Percentiles rank a stretch among this genome's conserved stretches.
These are phyloP conservation scores for Naegleria fowleri DNA, from an alignment of 208 protist genomes.

Conservation along the genomic window DNA sequence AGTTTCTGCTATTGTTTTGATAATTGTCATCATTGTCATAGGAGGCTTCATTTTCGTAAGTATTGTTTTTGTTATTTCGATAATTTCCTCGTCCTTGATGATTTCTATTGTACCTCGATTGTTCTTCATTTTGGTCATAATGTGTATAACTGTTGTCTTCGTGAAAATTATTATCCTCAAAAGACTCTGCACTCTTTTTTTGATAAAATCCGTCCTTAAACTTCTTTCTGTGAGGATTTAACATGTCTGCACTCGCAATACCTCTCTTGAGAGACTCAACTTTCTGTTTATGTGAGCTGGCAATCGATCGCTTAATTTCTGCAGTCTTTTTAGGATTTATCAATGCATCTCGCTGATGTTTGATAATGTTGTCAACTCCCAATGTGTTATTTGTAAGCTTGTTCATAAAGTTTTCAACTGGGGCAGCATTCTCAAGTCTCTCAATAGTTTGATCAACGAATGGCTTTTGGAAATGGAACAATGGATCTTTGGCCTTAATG, in stretches of 20 bases:
- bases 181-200: not conserved
- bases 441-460: not conserved
- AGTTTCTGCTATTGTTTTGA: not conserved
- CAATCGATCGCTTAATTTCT: not conserved
- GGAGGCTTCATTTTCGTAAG: not conserved
- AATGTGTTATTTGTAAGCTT: not conserved
- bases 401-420: not conserved
- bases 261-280: not conserved
- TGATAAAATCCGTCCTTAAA: not conserved
- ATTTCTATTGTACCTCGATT: not conserved
- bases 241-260: not conserved
- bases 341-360: not conserved
- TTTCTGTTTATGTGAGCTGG: not conserved
- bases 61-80: not conserved
- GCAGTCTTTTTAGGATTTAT: not conserved
- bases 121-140: not conserved
- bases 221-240: not conserved
- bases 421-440: not conserved
- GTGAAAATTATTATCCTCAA: not conserved
- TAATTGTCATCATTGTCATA: not conserved
- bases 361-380: not conserved
- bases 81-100: not conserved
- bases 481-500: not conserved
- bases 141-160: not conserved
- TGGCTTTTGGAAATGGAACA: not conserved